Conservation (phyloP, 2,329 filamentous ascomycete species). For the Ophiostoma novo-ulmi region DNA sequence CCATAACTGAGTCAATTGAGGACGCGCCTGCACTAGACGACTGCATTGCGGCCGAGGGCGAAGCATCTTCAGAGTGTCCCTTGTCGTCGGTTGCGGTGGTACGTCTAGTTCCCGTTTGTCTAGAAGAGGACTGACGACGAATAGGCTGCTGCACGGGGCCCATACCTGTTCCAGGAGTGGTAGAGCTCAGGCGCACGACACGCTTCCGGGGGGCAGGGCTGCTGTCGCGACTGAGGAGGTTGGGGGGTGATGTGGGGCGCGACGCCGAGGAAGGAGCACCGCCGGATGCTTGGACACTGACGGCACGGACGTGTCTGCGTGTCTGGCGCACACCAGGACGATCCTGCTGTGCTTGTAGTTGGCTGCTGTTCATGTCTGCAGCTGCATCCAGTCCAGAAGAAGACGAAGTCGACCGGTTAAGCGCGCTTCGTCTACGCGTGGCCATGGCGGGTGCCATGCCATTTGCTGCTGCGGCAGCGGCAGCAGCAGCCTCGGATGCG, state of each 20-base stretch:
- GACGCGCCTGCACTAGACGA: slow-evolving; percentile 4
- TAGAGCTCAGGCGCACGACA: slow-evolving; percentile 50
- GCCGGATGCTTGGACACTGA: slow-evolving; percentile 41
- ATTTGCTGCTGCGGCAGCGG: slow-evolving; percentile 29
- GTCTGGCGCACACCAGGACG: slow-evolving; percentile 30
- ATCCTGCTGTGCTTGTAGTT: slow-evolving; percentile 25
- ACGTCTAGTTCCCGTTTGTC: slow-evolving; percentile 27
- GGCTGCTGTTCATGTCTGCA: slow-evolving; percentile 41
- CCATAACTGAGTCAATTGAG: slow-evolving; percentile 19
- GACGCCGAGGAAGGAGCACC: slow-evolving; percentile 29
- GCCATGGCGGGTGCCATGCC: slow-evolving; percentile 43
- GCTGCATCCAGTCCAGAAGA: slow-evolving; percentile 37
- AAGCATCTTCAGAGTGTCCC: slow-evolving; percentile 9
- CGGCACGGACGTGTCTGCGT: slow-evolving; percentile 44
- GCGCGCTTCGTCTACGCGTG: slow-evolving; percentile 48
- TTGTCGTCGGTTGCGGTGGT: slow-evolving; percentile 31
- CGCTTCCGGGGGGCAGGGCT: slow-evolving; percentile 51
- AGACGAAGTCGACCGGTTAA: slow-evolving; percentile 43
- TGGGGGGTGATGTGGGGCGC: slow-evolving; percentile 40
- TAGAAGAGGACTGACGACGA: slow-evolving; percentile 43
- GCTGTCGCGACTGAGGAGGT: slow-evolving; percentile 42
- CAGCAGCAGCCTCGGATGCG: slow-evolving; percentile 37
- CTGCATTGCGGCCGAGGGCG: background rate
- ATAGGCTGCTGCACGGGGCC: slow-evolving; percentile 35
- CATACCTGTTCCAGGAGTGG: slow-evolving; percentile 34